These are phyloP conservation scores for Boletus hoseneyae DNA, from an alignment of 1,284 basidiomycete genomes.

Conservation along the genomic window DNA sequence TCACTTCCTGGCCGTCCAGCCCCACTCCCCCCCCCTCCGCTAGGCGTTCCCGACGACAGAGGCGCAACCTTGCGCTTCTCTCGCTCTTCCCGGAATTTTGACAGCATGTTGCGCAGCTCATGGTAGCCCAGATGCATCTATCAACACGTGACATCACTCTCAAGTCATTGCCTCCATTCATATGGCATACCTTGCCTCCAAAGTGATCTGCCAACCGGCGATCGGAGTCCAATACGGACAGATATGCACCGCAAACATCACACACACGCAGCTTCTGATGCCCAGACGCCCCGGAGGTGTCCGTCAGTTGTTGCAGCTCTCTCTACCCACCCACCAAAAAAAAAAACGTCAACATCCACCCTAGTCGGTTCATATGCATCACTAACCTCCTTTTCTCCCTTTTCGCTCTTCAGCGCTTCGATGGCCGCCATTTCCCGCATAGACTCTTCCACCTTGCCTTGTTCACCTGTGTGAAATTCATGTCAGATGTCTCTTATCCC, in stretches of 20 bases:
- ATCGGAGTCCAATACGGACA: constrained; percentile 97
- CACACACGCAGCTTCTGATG: constrained; percentile 99
- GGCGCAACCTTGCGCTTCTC: constrained; percentile 74
- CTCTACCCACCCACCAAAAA: constrained; percentile 45
- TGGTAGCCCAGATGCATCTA: constrained; percentile 99
- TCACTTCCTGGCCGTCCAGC: constrained; percentile 37
- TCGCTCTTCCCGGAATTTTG: constrained; percentile 83
- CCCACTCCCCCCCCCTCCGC: constrained; percentile 32
- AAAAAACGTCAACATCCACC: constrained; percentile 12
- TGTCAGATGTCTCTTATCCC: constrained; percentile 13
- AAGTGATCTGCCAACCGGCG: constrained; percentile 99
- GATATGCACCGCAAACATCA: constrained; percentile 98
- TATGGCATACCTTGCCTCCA: constrained; percentile 85
- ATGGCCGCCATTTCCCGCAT: constrained; percentile 97
- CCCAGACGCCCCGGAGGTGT: constrained; percentile 97
- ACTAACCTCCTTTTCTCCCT: constrained; percentile 89
- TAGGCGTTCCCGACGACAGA: constrained; percentile 34
- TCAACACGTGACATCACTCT: constrained; percentile 25
- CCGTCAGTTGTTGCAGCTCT: constrained; percentile 94
- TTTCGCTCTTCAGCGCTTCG: constrained; percentile 95
- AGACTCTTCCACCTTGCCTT: constrained; percentile 97
- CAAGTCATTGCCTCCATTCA: constrained; percentile 8
- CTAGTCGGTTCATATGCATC: background rate
- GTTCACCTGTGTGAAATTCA: constrained; percentile 61
- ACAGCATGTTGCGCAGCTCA: constrained; percentile 91